Evolutionary conservation across 805 yeast species (phyloP).

Genomic region (Candida chilensis): DNA sequence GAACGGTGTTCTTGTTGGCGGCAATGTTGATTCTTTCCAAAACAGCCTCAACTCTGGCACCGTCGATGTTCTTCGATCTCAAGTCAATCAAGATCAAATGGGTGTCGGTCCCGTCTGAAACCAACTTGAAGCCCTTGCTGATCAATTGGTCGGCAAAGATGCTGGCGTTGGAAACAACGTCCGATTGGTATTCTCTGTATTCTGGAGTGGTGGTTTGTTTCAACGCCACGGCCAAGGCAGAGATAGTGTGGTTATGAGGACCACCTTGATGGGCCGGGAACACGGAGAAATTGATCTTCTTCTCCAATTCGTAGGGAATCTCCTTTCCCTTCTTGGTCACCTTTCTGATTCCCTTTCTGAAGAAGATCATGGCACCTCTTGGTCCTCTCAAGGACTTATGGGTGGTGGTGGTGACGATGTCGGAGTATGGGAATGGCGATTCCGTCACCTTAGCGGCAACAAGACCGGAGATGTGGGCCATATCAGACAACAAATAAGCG

Average conservation of each 20-base stretch:
- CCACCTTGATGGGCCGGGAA: slow-evolving; percentile 99
- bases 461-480: slow-evolving; percentile 97
- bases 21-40: slow-evolving; percentile 90
- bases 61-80: slow-evolving; percentile 76
- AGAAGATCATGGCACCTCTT: slow-evolving; percentile 97
- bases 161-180: slow-evolving; percentile 76
- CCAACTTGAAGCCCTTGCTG: slow-evolving; percentile 63
- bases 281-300: slow-evolving; percentile 89
- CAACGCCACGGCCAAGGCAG: slow-evolving; percentile 92
- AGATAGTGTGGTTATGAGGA: slow-evolving; percentile 96
- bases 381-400: slow-evolving; percentile 98
- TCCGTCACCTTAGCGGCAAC: slow-evolving; percentile 92
- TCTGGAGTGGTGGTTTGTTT: slow-evolving; percentile 88
- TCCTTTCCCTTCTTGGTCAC: slow-evolving; percentile 82
- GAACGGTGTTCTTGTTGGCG: slow-evolving; percentile 91
- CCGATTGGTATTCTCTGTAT: slow-evolving; percentile 76
- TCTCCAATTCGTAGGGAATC: slow-evolving; percentile 78
- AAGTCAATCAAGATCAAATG: slow-evolving; percentile 84
- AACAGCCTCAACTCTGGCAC: slow-evolving; percentile 90
- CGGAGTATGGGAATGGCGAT: slow-evolving; percentile 89
- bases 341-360: slow-evolving; percentile 87
- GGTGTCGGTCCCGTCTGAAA: slow-evolving; percentile 90
- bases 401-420: slow-evolving; percentile 95
- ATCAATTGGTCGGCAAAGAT: slow-evolving; percentile 63
- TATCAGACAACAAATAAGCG: slow-evolving; percentile 86